Evolutionary conservation across 2,329 filamentous ascomycete species (phyloP).

Genomic region (Ceratocystis albifundus): DNA sequence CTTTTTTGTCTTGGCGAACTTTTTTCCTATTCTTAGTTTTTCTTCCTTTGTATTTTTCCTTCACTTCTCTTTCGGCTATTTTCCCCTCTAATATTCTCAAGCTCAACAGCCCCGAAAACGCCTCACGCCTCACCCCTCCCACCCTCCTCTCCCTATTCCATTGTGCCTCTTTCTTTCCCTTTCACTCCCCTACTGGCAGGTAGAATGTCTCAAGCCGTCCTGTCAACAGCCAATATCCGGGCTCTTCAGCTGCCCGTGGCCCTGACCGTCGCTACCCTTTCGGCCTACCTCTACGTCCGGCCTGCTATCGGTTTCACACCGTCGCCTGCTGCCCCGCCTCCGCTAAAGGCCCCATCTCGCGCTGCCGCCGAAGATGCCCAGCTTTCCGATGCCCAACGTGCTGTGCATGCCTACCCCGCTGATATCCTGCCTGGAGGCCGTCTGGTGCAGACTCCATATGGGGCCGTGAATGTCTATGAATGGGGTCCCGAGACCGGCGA

Average conservation of each 20-base stretch:
- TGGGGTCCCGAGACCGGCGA: constrained; percentile 62
- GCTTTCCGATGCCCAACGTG: constrained; percentile 27
- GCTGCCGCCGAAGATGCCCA: constrained; percentile 7
- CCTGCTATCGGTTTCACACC: constrained; percentile 25
- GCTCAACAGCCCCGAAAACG: neutral
- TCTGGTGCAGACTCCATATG: constrained; percentile 59
- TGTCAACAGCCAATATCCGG: constrained; percentile 23
- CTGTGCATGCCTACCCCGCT: constrained; percentile 50
- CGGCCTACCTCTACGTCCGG: constrained; percentile 30
- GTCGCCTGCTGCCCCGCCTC: constrained; percentile 15
- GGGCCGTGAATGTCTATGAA: constrained; percentile 63
- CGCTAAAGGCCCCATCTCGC: constrained; percentile 18
- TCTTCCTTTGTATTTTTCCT: neutral
- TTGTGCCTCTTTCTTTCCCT: neutral
- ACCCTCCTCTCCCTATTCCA: neutral
- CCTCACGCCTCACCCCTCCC: neutral
- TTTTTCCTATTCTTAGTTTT: neutral
- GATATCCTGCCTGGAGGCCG: constrained; percentile 57
- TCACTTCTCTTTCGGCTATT: neutral
- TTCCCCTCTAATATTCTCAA: neutral
- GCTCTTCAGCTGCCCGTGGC: constrained; percentile 20
- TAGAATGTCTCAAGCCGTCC: constrained; percentile 20
- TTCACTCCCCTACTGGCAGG: neutral
- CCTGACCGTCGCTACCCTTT: constrained; percentile 29
- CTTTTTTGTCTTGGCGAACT: neutral